Base-by-base conservation (phyloP, 768 basidiomycete species). In the Tephrocybe sp. region DNA sequence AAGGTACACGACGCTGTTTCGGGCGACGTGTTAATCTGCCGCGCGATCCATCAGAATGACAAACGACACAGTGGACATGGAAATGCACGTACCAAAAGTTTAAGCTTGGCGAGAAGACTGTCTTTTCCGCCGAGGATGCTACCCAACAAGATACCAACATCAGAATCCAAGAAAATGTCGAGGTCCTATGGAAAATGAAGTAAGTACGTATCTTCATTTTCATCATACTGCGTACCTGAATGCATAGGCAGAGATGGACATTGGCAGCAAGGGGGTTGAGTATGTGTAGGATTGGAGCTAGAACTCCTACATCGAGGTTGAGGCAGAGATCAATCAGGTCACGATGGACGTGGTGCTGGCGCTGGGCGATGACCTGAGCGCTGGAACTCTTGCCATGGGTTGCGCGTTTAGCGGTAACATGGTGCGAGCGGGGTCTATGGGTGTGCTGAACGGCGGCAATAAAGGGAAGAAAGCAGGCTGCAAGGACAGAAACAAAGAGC, bases 321-420 rank as follows among this genome's bases (percentile, higher is more conserved):
- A 59, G 22, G 33, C 58, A 59, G 23, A 57, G 38, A 21, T 57
- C 58, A 23, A 59, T 43, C 31, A 58, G 54, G 47, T 57, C 54
- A 16, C 59, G 57, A 18, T 49, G 52, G 15, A 50, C 30, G 48
- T 50, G 52, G 37, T 54, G 41, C 42, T 58, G 57, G 15, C 57
- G 59, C 38, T 49, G 45, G 43, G 47, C 47, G 43, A 57, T 53
- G 41, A 46, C 30, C 27, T 33, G 49, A 24, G 56, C 36, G 42
- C 48, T 38, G 21, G 42, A 16, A 9, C 31, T 36, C 18, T 49
- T 58, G 31, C n/a, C n/a, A n/a, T 52, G 45, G 23, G 23, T 16
- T 1, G 29, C 34, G 29, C 49, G 58, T 29, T 50, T 54, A 10
- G 54, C n/a, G 18, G 13, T 53, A 48, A 9, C 43, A 44, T 18